phyloP scores from a whole-genome alignment of 1,139 yeast species.

The Torulaspora pretoriensis region DNA sequence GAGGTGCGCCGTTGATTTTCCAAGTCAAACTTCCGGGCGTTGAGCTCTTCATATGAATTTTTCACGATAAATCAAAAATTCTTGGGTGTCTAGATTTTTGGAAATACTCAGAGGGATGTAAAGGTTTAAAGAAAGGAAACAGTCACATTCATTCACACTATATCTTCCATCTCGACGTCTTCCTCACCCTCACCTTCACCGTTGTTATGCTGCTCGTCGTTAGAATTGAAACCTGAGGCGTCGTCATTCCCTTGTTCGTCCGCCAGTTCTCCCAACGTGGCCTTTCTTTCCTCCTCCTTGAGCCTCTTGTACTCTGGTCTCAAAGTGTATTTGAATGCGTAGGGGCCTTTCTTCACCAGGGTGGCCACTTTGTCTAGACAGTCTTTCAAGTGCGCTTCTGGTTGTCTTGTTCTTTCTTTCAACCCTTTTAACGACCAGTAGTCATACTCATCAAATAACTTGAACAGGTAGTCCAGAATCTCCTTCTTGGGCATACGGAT shows the following conservation, averaged over 20 bases:
- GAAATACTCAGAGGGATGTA: neutral
- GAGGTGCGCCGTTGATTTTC: neutral
- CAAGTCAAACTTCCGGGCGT: neutral
- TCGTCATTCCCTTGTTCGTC: constrained; percentile 47
- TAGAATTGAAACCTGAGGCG: constrained; percentile 13
- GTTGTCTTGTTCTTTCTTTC: constrained; percentile 92
- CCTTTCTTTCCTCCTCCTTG: constrained; percentile 73
- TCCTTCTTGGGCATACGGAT: constrained; percentile 93
- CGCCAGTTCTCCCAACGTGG: constrained; percentile 54
- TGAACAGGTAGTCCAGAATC: constrained; percentile 79
- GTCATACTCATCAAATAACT: constrained; percentile 89
- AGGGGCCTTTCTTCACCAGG: constrained; percentile 91
- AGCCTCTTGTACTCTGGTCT: constrained; percentile 85
- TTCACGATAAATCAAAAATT: neutral
- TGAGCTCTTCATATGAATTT: neutral
- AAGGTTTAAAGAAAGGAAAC: neutral
- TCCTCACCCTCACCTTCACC: constrained; percentile 37
- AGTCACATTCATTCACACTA: constrained; percentile 27
- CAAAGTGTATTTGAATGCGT: constrained; percentile 83
- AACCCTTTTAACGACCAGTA: constrained; percentile 95
- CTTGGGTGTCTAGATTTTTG: constrained; percentile 4
- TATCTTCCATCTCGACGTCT: constrained; percentile 43
- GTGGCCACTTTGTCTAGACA: constrained; percentile 86
- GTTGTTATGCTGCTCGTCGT: constrained; percentile 22
- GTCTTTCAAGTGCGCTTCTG: constrained; percentile 89